A percentile compares a stretch with the other conserved stretches of the same genome.
phyloP scores from a whole-genome alignment of 768 basidiomycete species.

The Exsudoporus frostii region DNA sequence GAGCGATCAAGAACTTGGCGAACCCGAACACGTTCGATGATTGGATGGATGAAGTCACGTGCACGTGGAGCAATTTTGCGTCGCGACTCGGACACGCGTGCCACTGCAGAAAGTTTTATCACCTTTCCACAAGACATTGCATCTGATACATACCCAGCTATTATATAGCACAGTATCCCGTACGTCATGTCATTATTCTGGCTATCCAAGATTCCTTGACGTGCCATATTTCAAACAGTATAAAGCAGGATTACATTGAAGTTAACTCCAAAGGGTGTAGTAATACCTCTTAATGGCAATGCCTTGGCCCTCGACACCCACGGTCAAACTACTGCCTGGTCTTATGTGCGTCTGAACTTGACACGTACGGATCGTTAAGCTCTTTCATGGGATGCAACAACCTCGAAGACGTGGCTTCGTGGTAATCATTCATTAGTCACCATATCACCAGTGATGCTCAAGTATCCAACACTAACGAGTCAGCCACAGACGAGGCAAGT shows the following conservation, averaged over 20 bases:
- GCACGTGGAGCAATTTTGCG: background rate
- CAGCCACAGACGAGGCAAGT: background rate
- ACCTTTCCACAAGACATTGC: background rate
- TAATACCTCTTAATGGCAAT: too few relatives aligned
- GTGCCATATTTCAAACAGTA: too few relatives aligned
- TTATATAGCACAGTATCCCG: background rate
- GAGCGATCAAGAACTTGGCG: background rate
- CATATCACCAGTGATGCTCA: background rate
- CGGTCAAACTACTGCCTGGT: too few relatives aligned
- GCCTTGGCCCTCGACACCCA: too few relatives aligned
- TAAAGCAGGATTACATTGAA: too few relatives aligned
- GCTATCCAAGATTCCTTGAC: background rate
- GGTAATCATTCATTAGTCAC: background rate
- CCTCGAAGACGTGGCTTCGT: background rate
- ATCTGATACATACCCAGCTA: background rate
- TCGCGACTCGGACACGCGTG: too few relatives aligned
- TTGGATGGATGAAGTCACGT: constrained; percentile 7
- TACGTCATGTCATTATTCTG: background rate
- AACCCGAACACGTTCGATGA: background rate
- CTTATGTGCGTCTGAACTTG: background rate
- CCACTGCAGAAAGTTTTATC: too few relatives aligned
- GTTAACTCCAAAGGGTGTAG: background rate
- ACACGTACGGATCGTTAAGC: background rate
- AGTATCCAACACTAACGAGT: background rate
- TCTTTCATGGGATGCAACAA: background rate